These are phyloP conservation scores for Xylaria sp. DNA, from an alignment of 2,329 filamentous ascomycete genomes.

Conservation along the genomic window DNA sequence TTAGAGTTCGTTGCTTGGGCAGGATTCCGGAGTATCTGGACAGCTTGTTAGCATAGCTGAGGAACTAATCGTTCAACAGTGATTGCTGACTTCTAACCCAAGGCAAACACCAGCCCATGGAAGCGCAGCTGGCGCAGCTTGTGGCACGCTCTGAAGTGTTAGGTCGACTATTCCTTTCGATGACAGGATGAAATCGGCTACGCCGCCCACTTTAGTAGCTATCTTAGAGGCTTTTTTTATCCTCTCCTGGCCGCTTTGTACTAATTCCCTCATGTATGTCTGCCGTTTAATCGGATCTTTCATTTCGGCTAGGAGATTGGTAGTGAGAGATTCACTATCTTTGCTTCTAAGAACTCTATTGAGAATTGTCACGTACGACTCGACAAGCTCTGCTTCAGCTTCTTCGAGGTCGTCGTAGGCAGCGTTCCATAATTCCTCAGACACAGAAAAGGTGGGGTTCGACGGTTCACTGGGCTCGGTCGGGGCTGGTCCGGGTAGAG, in stretches of 20 bases:
- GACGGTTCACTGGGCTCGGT: neutral
- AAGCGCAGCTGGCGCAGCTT: conserved; percentile 43
- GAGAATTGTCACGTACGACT: conserved; percentile 35
- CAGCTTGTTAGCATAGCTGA: conserved; percentile 11
- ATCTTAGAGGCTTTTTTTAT: conserved; percentile 35
- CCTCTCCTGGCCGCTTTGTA: conserved; percentile 38
- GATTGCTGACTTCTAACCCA: conserved; percentile 40
- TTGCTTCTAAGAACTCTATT: conserved; percentile 13
- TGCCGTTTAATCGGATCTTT: conserved; percentile 7
- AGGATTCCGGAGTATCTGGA: conserved; percentile 42
- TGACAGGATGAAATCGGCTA: conserved; percentile 34
- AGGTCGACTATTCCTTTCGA: conserved; percentile 33
- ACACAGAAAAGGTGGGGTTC: neutral
- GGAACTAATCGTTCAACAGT: neutral
- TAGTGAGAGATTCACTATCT: neutral
- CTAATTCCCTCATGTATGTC: conserved; percentile 41
- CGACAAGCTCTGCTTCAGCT: conserved; percentile 32
- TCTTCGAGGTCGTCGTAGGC: conserved; percentile 40
- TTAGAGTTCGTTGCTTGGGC: conserved; percentile 38
- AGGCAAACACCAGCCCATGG: conserved; percentile 46
- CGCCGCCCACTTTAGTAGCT: conserved; percentile 33
- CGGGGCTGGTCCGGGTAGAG: neutral
- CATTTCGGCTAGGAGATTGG: neutral
- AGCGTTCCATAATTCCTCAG: conserved; percentile 32
- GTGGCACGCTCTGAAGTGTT: conserved; percentile 36